These are phyloP conservation scores for Gossypium laxum DNA, from an alignment of 441 rosid genomes.

Conservation along the genomic window DNA sequence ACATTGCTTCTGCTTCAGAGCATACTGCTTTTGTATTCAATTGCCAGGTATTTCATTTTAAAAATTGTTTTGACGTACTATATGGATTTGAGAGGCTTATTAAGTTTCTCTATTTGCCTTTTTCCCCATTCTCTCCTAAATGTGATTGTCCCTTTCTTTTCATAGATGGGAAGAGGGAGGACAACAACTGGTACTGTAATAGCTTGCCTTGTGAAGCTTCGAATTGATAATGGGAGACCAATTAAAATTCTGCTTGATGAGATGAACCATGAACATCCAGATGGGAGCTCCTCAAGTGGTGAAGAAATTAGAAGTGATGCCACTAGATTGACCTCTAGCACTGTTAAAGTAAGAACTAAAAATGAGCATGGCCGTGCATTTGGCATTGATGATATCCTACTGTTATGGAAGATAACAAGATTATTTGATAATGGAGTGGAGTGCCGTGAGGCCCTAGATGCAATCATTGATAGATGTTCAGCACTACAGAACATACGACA, in stretches of 20 bases:
- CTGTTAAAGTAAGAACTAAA: conserved; percentile 30
- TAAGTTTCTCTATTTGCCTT: conserved; percentile 7
- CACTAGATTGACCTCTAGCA: conserved; percentile 27
- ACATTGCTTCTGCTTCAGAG: conserved; percentile 83
- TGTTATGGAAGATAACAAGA: conserved; percentile 86
- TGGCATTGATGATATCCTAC: conserved; percentile 85
- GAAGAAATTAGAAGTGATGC: conserved; percentile 66
- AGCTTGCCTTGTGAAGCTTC: conserved; percentile 91
- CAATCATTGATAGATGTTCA: conserved; percentile 89
- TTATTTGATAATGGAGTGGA: conserved; percentile 85
- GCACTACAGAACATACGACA: conserved; percentile 89
- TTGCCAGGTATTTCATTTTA: conserved; percentile 67
- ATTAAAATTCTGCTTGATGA: conserved; percentile 55
- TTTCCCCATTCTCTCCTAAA: conserved; percentile 6
- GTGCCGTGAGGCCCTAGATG: conserved; percentile 89
- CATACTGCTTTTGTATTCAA: conserved; percentile 93
- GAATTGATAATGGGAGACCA: conserved; percentile 83
- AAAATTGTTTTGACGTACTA: not conserved
- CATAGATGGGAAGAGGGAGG: conserved; percentile 99
- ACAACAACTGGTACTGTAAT: conserved; percentile 97
- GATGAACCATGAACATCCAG: conserved; percentile 51
- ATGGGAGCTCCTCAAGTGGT: conserved; percentile 83
- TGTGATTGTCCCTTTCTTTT: conserved; percentile 19
- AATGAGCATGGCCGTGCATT: conserved; percentile 51
- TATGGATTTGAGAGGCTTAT: conserved; percentile 10